A percentile compares a stretch with the other conserved stretches of the same genome.
These are phyloP conservation scores for Chytridium lagenaria DNA, from an alignment of 371 early-diverging fungal species.

Conservation along the genomic window DNA sequence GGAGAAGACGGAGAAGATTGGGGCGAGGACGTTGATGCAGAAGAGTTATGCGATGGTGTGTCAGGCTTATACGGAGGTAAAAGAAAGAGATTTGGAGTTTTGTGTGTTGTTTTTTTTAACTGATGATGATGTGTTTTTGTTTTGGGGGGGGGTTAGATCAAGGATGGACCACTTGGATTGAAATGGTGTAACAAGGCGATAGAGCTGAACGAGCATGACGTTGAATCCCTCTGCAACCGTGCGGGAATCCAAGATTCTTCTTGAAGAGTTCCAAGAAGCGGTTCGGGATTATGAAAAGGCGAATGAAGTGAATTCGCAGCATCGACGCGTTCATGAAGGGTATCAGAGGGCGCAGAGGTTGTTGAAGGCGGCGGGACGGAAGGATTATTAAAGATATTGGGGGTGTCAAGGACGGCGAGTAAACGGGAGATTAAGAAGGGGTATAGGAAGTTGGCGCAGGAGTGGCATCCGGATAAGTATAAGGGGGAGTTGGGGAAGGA, in stretches of 20 bases:
- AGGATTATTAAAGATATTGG: conserved; percentile 94
- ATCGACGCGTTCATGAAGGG: conserved; percentile 45
- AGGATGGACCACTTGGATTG: conserved; percentile 36
- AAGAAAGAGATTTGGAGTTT: not conserved
- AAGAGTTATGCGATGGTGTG: conserved; percentile 42
- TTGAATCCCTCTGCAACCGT: conserved; percentile 70
- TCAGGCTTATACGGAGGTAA: conserved; percentile 47
- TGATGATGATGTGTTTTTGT: too few species aligned
- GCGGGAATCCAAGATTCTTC: conserved; percentile 72
- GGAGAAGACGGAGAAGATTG: conserved; percentile 55
- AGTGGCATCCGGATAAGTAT: conserved; percentile 85
- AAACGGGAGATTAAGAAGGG: conserved; percentile 89
- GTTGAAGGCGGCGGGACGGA: conserved; percentile 71
- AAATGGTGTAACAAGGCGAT: conserved; percentile 54
- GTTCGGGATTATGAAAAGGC: conserved; percentile 73
- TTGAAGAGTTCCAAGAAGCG: conserved; percentile 76
- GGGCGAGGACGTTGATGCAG: conserved; percentile 30
- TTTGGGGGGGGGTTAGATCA: too few species aligned
- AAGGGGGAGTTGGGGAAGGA: conserved; percentile 78
- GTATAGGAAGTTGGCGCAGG: conserved; percentile 85
- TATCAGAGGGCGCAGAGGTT: conserved; percentile 73
- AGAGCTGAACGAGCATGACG: conserved; percentile 64
- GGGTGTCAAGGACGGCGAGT: conserved; percentile 79
- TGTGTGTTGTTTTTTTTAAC: not conserved
- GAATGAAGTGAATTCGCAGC: conserved; percentile 58